Evolutionary conservation across 2,329 filamentous ascomycete genomes (phyloP).

Genomic region (Pestalotiopsis sp.): DNA sequence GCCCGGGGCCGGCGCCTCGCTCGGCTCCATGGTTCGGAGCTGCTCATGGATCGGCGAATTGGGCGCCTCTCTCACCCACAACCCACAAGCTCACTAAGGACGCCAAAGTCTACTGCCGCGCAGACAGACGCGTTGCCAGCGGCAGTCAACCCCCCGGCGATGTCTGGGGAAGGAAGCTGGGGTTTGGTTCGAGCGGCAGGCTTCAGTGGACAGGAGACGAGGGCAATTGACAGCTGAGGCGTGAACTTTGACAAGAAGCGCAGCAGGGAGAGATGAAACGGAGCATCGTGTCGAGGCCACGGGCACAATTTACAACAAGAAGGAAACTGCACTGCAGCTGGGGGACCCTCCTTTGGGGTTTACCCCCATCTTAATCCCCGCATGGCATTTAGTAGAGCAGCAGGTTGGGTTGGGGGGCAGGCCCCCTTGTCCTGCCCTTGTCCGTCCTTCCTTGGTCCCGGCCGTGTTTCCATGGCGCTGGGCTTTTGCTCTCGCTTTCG

Average conservation of each 20-base stretch:
- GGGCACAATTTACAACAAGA: not conserved
- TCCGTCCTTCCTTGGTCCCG: too few species aligned
- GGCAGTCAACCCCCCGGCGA: not conserved
- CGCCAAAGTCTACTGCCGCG: not conserved
- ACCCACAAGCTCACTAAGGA: not conserved
- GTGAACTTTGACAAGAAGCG: not conserved
- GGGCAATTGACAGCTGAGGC: not conserved
- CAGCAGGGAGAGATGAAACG: not conserved
- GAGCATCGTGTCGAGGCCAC: not conserved
- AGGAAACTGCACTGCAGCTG: not conserved
- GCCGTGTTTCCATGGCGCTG: too few species aligned
- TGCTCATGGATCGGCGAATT: slow-evolving; percentile 1
- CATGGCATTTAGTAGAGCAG: not conserved
- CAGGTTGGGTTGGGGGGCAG: not conserved
- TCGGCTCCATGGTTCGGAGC: slow-evolving; percentile 8
- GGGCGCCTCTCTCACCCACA: not conserved
- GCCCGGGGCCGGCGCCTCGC: slow-evolving; percentile 4
- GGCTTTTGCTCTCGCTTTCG: not conserved
- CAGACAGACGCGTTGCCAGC: not conserved
- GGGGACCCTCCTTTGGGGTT: not conserved
- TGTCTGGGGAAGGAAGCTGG: not conserved
- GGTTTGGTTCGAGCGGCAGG: not conserved
- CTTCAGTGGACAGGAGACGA: slow-evolving; percentile 7
- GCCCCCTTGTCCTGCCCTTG: not conserved
- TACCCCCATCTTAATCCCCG: not conserved